Evolutionary conservation across 768 basidiomycete species (phyloP).

Genomic region (Cubamyces lactineus): DNA sequence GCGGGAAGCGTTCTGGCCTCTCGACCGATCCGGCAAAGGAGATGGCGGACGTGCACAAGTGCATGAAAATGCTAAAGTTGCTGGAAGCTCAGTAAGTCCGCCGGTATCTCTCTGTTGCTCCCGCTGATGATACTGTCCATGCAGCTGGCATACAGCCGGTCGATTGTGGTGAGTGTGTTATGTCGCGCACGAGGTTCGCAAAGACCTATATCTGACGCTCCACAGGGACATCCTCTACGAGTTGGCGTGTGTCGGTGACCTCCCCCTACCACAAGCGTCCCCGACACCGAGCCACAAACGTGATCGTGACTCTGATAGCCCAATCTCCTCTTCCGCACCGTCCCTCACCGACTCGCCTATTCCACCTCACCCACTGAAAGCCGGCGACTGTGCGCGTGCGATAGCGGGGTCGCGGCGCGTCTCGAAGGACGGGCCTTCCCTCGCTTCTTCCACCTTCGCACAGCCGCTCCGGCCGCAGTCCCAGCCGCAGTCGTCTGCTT

Average conservation of each 20-base stretch:
- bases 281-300: conserved; percentile 60
- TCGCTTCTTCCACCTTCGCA: conserved; percentile 18
- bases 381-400: conserved; percentile 23
- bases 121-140: background rate
- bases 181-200: background rate
- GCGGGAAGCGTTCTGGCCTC: conserved; percentile 42
- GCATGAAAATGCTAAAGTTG: conserved; percentile 44
- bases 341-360: conserved; percentile 8
- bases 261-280: conserved; percentile 63
- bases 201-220: background rate
- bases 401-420: conserved; percentile 43
- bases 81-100: conserved; percentile 40
- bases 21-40: conserved; percentile 42
- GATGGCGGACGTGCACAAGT: conserved; percentile 50
- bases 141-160: conserved; percentile 52
- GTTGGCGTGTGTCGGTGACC: conserved; percentile 69
- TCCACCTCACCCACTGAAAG: background rate
- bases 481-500: conserved; percentile 9
- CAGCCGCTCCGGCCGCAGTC: conserved; percentile 14
- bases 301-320: conserved; percentile 61
- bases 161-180: conserved; percentile 47
- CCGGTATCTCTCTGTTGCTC: background rate
- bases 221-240: conserved; percentile 74
- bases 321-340: conserved; percentile 27
- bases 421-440: conserved; percentile 30